Base-by-base conservation (phyloP, 148 eudicot species). In the Pharnaceum exiguum region DNA sequence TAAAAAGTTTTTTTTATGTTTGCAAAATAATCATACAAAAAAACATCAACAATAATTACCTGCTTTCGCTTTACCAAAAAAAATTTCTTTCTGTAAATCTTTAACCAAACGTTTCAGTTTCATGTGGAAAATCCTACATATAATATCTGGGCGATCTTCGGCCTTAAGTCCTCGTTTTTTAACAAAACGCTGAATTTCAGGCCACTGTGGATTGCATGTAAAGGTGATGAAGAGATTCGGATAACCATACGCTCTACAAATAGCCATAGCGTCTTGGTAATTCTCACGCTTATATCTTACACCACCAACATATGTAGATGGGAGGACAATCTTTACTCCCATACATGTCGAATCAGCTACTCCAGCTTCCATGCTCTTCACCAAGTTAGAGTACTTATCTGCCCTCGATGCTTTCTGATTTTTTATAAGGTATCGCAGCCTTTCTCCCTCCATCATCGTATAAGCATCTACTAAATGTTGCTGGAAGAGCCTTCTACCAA, bases 201-300 rank as follows among this genome's bases (percentile, higher is more conserved):
- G 42, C 57, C 42, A 52, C 10, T 33, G 10, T 52, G 16, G 40
- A 8, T 52, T 52, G 22, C 42, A 52, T 18, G 57, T 52, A 27
- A 52, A 19, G 7, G 42, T 32, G 7, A 52, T 25, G n/a, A 47
- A 47, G 4, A 47, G 7, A 17, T 26, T n/a, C n/a, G 37, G 61
- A 38, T 25, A 39, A 16, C 47, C 61, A 42, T 25, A 57, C 61
- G 33, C 40, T 30, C 6, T 57, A 25, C 61, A 57, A 6, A 26
- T 24, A 2, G 48, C 49, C 47, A 42, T 57, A 2, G 61, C 61
- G 42, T 57, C 61, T 7, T 26, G 36, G 23, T 57, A 57, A 42
- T 57, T 57, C 1, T 57, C n/a, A 7, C 24, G 6, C 49, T 26
- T 57, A 27, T 39, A 57, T 16, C 48, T 25, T 2, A 32, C 23